Conservation (phyloP, 768 basidiomycete species). For the Mycena indigotica region DNA sequence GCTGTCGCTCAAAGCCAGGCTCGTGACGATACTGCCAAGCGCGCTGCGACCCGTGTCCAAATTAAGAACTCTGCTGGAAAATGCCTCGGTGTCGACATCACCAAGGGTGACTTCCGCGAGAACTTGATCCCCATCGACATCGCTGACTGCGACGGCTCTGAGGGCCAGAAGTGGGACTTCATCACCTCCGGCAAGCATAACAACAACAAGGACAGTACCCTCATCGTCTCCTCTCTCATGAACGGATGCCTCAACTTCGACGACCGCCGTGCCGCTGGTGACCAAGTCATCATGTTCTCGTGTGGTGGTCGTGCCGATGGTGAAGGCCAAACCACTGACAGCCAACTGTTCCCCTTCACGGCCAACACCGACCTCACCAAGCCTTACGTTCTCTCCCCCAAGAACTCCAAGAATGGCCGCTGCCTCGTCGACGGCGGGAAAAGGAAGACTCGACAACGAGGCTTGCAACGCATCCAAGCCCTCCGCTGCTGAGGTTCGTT, state of each 20-base stretch:
- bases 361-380: conserved; percentile 9
- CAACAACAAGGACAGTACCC: conserved; percentile 26
- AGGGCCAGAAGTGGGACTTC: conserved; percentile 35
- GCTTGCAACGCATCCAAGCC: conserved; percentile 13
- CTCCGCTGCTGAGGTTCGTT: conserved; percentile 8
- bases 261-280: conserved; percentile 16
- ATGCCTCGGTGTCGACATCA: neutral
- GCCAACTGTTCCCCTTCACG: conserved; percentile 23
- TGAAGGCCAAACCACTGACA: conserved; percentile 12
- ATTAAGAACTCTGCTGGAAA: conserved; percentile 12
- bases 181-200: conserved; percentile 36
- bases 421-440: conserved; percentile 17
- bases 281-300: conserved; percentile 23
- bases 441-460: conserved; percentile 16
- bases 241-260: conserved; percentile 24
- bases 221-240: conserved; percentile 30
- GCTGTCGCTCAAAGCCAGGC: conserved; percentile 16
- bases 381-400: conserved; percentile 14
- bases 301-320: conserved; percentile 25
- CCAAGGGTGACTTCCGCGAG: neutral
- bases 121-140: conserved; percentile 3
- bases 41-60: conserved; percentile 25
- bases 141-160: conserved; percentile 28
- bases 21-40: conserved; percentile 28
- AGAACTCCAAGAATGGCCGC: conserved; percentile 4